Evolutionary conservation across 768 basidiomycete genomes (phyloP).

Genomic region (Rickenella mellea): DNA sequence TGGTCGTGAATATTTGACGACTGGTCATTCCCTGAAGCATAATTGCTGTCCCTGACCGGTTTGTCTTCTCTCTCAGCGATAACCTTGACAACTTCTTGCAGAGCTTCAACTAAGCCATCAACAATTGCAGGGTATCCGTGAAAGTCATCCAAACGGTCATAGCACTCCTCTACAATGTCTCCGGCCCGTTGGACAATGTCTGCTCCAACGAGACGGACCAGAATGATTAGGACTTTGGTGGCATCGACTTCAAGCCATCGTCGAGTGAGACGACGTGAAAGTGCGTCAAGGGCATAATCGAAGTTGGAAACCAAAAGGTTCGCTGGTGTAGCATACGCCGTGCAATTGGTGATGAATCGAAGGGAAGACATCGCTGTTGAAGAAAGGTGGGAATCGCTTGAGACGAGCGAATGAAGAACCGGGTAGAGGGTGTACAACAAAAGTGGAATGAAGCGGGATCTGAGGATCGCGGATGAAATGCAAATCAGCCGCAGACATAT

Average conservation of each 20-base stretch:
- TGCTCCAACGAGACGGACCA: conserved; percentile 79
- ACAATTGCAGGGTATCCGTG: conserved; percentile 87
- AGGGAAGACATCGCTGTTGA: conserved; percentile 72
- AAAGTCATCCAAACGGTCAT: conserved; percentile 91
- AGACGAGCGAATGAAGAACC: conserved; percentile 77
- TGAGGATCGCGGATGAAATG: conserved; percentile 60
- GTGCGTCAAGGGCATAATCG: conserved; percentile 89
- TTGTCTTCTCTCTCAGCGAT: conserved; percentile 47
- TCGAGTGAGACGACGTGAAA: conserved; percentile 73
- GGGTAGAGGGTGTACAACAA: conserved; percentile 81
- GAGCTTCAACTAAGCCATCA: conserved; percentile 79
- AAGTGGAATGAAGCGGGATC: conserved; percentile 58
- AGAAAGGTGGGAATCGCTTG: conserved; percentile 55
- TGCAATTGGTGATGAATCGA: conserved; percentile 55
- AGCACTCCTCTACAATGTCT: conserved; percentile 95
- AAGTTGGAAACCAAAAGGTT: conserved; percentile 91
- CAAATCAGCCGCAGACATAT: conserved; percentile 71
- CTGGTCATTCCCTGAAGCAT: too few species aligned
- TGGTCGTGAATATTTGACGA: conserved; percentile 17
- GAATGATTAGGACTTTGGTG: conserved; percentile 75
- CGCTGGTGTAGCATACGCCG: conserved; percentile 81
- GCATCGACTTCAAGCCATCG: conserved; percentile 82
- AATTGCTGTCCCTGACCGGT: conserved; percentile 7
- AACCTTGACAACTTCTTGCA: conserved; percentile 76
- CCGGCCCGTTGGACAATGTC: conserved; percentile 84